Base-by-base conservation (phyloP, 2,329 filamentous ascomycete species). In the Lasiodiplodia gonubiensis region DNA sequence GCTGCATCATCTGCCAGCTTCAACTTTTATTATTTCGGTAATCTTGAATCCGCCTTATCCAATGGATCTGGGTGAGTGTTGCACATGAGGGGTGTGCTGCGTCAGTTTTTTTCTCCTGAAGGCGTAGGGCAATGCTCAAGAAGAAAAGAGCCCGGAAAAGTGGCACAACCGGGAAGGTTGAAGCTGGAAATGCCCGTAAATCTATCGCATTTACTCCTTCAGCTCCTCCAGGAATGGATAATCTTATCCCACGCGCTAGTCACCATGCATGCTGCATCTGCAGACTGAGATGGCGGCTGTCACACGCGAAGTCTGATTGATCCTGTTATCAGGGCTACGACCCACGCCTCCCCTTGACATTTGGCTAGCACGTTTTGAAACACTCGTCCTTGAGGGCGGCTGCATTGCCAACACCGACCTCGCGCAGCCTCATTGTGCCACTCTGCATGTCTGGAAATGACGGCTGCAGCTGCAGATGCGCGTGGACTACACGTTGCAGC, bases 261-360 rank as follows among this genome's bases (percentile, higher is more conserved):
- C 30, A 33, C 30, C 0, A 33, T 33, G 30, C 30, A 10, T 33
- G 30, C 30, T 33, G 30, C 30, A 33, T 33, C 30, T 33, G 30
- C 30, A 33, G 8, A 33, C 30, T 33, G 30, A 33, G 30, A 33
- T 33, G 30, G 30, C 30, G 39, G 39, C 39, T 46, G 18, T 33
- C 39, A n/a, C 23, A 59, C 21, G 37, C 23, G 37, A 48, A 59
- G 55, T 11, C 33, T 59, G 55, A 46, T 59, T 59, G 55, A 39
- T 30, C 37, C 21, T 61, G 35, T 61, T 61, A 61, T 61, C 39
- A 11, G 23, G 25, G 54, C 8, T 33, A n/a, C 39, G 57, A 42
- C 39, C 57, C 57, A 49, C 57, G 57, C 14, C 30, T 33, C 57
- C 57, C 57, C 55, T 60, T 35, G 30, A 46, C 53, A 55, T 55